Conservation (phyloP, 177 flowering plant genomes). For the Vitis hybrid region DNA sequence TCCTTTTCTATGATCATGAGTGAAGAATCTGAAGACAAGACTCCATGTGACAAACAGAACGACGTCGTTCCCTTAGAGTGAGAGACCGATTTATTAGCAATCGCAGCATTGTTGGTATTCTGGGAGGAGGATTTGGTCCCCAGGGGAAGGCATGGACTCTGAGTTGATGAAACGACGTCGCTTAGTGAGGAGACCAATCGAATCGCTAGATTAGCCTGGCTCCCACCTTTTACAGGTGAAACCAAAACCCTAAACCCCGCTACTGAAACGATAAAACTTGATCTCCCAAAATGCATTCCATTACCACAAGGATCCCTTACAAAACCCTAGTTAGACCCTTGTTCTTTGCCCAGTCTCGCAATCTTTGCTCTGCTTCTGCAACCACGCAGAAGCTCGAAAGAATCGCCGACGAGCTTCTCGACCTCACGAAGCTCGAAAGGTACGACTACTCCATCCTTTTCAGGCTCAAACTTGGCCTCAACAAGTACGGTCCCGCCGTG, state of each 20-base stretch:
- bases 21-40: too few species aligned
- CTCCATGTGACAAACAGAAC: too few species aligned
- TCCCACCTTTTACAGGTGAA: not conserved
- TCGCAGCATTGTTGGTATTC: too few species aligned
- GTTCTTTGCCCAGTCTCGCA: slow-evolving; percentile 16
- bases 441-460: slow-evolving; percentile 59
- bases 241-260: not conserved
- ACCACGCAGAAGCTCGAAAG: slow-evolving; percentile 59
- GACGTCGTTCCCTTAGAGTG: too few species aligned
- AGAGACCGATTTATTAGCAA: too few species aligned
- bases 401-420: slow-evolving; percentile 62
- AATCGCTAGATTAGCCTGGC: too few species aligned
- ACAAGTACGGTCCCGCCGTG: slow-evolving; percentile 48
- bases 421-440: slow-evolving; percentile 61
- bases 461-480: slow-evolving; percentile 55
- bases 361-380: slow-evolving; percentile 34
- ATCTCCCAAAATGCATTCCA: slow-evolving; percentile 21
- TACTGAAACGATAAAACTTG: not conserved
- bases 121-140: too few species aligned
- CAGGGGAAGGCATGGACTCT: too few species aligned
- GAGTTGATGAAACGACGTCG: not conserved
- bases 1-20: too few species aligned
- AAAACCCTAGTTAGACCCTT: slow-evolving; percentile 19
- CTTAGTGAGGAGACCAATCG: not conserved
- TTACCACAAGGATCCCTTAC: slow-evolving; percentile 21